Evolutionary conservation across 2,329 filamentous ascomycete genomes (phyloP).

Genomic region (Pestalotiopsis sp.): DNA sequence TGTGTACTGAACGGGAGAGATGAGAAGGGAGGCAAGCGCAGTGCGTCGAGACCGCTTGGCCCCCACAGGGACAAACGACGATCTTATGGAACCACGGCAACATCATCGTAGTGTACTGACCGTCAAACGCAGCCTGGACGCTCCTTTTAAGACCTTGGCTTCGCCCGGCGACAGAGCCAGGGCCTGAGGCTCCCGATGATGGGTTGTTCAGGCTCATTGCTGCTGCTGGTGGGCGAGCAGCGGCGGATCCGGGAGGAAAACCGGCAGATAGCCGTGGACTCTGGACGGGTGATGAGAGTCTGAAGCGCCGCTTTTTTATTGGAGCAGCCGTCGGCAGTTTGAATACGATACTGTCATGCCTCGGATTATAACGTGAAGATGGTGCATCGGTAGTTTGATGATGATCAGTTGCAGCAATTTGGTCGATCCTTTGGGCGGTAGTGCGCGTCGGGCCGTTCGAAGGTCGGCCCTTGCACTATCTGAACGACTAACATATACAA

Average conservation of each 20-base stretch:
- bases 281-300: not conserved
- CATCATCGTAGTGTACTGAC: constrained; percentile 36
- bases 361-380: too few species aligned
- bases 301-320: not conserved
- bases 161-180: constrained; percentile 45
- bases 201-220: constrained; percentile 57
- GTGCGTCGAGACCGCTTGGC: not conserved
- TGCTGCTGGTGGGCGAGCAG: not conserved
- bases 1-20: not conserved
- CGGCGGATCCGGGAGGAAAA: not conserved
- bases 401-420: not conserved
- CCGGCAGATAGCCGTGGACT: not conserved
- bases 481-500: too few species aligned
- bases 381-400: too few species aligned
- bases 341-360: too few species aligned
- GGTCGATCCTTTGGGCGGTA: not conserved
- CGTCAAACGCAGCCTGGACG: constrained; percentile 62
- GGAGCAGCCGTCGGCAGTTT: not conserved
- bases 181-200: constrained; percentile 48
- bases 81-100: not conserved
- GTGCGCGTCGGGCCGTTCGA: too few species aligned
- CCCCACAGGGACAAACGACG: not conserved
- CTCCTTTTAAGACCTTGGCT: constrained; percentile 56
- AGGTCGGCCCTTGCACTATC: too few species aligned
- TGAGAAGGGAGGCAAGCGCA: not conserved